Percentiles rank a stretch among this genome's conserved stretches.
Conservation (phyloP, 2,329 filamentous ascomycete genomes). For the Pseudogymnoascus sp. region DNA sequence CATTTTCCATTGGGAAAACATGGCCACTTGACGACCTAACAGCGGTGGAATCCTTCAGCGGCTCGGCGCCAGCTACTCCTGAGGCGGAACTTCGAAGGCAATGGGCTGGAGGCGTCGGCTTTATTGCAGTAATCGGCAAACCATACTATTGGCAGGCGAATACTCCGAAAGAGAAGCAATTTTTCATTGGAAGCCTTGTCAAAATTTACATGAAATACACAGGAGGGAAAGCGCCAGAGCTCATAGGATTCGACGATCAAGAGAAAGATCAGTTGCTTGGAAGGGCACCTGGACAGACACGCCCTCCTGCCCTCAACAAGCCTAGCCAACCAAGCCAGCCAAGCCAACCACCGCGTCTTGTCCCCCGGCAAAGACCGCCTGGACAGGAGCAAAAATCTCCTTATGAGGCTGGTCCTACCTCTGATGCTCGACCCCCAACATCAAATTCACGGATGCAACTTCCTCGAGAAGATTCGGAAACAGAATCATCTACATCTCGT, state of each 20-base stretch:
- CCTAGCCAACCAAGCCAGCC: slow-evolving; percentile 16
- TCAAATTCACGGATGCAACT: slow-evolving; percentile 22
- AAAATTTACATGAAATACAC: slow-evolving; percentile 98
- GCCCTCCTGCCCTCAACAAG: slow-evolving; percentile 18
- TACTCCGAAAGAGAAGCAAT: slow-evolving; percentile 93
- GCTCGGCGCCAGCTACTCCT: slow-evolving; percentile 49
- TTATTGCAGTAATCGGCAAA: slow-evolving; percentile 82
- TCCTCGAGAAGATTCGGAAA: slow-evolving; percentile 24
- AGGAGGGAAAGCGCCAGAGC: slow-evolving; percentile 69
- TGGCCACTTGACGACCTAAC: slow-evolving; percentile 92
- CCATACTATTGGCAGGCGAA: slow-evolving; percentile 96
- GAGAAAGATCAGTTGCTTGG: slow-evolving; percentile 73
- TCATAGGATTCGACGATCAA: slow-evolving; percentile 73
- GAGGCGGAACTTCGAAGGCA: slow-evolving; percentile 55
- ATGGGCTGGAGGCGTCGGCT: slow-evolving; percentile 79
- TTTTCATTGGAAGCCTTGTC: slow-evolving; percentile 91
- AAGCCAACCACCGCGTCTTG: slow-evolving; percentile 14
- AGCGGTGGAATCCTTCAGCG: slow-evolving; percentile 73
- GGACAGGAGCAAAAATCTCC: not conserved
- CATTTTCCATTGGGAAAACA: slow-evolving; percentile 96
- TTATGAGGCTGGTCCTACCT: not conserved
- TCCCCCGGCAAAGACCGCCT: not conserved
- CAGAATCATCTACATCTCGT: slow-evolving; percentile 20
- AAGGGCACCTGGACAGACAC: slow-evolving; percentile 29
- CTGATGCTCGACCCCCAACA: slow-evolving; percentile 16